These are phyloP conservation scores for Xylariaceae sp. DNA, from an alignment of 2,329 filamentous ascomycete species.

Conservation along the genomic window DNA sequence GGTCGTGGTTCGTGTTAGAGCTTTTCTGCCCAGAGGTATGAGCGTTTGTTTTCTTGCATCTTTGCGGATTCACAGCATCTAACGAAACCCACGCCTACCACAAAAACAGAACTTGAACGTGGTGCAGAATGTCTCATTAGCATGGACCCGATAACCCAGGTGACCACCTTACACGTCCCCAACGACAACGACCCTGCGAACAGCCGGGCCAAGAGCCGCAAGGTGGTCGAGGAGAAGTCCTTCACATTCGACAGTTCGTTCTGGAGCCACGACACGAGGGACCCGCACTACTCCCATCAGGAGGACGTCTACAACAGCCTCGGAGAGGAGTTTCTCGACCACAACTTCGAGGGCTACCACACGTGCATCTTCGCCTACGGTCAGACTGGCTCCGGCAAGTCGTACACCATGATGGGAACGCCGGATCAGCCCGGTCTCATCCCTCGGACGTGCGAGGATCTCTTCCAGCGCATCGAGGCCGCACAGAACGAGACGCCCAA, in stretches of 20 bases:
- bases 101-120: conserved; percentile 65
- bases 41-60: conserved; percentile 6
- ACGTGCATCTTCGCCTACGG: conserved; percentile 99
- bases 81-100: neutral
- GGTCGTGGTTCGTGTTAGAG: conserved; percentile 75
- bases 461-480: conserved; percentile 87
- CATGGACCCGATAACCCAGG: conserved; percentile 85
- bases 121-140: conserved; percentile 78
- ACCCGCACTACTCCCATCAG: conserved; percentile 85
- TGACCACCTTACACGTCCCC: conserved; percentile 74
- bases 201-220: conserved; percentile 59
- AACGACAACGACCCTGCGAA: conserved; percentile 50
- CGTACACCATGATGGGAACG: conserved; percentile 96
- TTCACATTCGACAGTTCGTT: conserved; percentile 98
- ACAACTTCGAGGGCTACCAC: conserved; percentile 99
- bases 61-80: neutral
- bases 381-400: conserved; percentile 95
- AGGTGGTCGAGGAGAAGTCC: conserved; percentile 75
- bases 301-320: conserved; percentile 91
- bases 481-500: conserved; percentile 74
- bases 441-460: conserved; percentile 88
- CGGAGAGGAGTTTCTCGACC: conserved; percentile 94
- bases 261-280: conserved; percentile 80
- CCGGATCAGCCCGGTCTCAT: conserved; percentile 84
- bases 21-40: conserved; percentile 72